Evolutionary conservation across 441 rosid genomes (phyloP), one percentile per base, ranked within the genome.

Genomic region (Biscutella laevigata): DNA sequence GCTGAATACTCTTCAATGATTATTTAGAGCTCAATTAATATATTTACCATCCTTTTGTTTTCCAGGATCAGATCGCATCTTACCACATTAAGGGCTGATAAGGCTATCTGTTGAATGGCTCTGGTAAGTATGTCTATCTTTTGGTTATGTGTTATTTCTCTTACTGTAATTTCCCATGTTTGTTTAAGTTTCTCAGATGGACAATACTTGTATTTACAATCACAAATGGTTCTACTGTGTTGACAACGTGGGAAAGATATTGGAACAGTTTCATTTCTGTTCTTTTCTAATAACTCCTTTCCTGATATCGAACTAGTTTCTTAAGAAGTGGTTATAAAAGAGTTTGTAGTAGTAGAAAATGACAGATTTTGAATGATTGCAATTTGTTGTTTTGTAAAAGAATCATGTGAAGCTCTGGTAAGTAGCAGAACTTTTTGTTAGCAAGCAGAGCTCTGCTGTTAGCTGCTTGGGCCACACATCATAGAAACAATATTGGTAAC

Each of bases 381-480:
- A 35, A 11, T 49, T 50, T 40, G 58, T 52, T 59, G 59, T 52
- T 39, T 59, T 38, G 61, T 66, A 32, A 45, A 46, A 28, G 41
- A 53, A 20, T 39, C 68, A 57, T 66, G 57, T 62, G 66, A 53
- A 66, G 53, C 71, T 39, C 32, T 44, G 44, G 65, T 57, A 61
- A 54, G 43, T 41, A 30, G 52, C 66, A 43, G 10, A 27, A 45
- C 21, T 24, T 65, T 34, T 28, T 36, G 47, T 60, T 33, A 42
- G 57, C 16, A 59, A 55, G 50, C 52, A 48, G 59, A 29, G 70
- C 61, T 59, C 26, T 37, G 57, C 65, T 53, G 61, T 59, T 59
- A 38, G 46, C 66, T 39, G 24, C 61, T 46, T 59, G 39, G 70
- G 71, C 66, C 66, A 59, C 56, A 66, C 61, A 52, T 52, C 44